Percentiles rank a stretch among this genome's conserved stretches.
These are phyloP conservation scores for Lasiosphaeriaceae sp. DNA, from an alignment of 495 filamentous ascomycete genomes.

Conservation along the genomic window DNA sequence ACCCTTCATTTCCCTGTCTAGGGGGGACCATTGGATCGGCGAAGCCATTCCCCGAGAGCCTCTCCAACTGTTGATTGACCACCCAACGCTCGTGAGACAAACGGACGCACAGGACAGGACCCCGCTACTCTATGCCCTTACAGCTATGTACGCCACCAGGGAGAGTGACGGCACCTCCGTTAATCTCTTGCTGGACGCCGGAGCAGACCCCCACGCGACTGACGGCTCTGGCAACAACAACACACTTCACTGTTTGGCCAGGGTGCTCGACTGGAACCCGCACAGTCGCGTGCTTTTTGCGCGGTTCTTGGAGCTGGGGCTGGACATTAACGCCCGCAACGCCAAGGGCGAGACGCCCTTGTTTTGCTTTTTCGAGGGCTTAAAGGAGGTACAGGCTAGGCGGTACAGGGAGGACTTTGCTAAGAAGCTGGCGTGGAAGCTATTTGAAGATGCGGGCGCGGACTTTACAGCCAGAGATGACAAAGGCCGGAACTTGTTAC, in stretches of 20 bases:
- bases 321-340: conserved; percentile 31
- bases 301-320: conserved; percentile 20
- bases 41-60: neutral
- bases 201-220: neutral
- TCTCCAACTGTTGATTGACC: neutral
- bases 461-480: conserved; percentile 12
- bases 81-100: conserved; percentile 12
- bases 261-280: neutral
- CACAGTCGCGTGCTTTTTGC: conserved; percentile 10
- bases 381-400: neutral
- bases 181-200: neutral
- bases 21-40: too few species aligned
- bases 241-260: conserved; percentile 21
- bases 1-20: neutral
- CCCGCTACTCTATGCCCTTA: conserved; percentile 17
- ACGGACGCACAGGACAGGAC: conserved; percentile 5
- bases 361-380: conserved; percentile 15
- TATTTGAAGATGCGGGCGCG: conserved; percentile 7
- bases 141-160: too few species aligned
- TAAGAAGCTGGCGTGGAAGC: neutral
- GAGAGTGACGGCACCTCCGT: neutral
- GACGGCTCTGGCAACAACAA: conserved; percentile 21
- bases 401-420: neutral
- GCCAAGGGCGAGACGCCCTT: conserved; percentile 27
- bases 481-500: conserved; percentile 13